A percentile compares a stretch with the other conserved stretches of the same genome.
These are phyloP conservation scores for Suillus lakei DNA, from an alignment of 768 basidiomycete species.

Conservation along the genomic window DNA sequence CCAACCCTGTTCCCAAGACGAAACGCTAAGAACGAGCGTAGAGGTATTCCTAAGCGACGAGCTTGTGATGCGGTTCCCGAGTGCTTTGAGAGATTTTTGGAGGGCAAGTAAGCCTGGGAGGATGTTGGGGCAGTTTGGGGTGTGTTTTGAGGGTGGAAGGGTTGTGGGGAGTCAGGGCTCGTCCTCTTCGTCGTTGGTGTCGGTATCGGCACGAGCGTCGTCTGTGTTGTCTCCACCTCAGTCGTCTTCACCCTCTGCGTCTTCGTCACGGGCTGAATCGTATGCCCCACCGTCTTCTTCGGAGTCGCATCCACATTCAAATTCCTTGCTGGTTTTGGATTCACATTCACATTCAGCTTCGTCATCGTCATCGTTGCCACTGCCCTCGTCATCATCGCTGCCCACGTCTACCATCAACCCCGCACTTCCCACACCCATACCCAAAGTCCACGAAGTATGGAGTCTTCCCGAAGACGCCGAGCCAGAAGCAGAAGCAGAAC, in stretches of 20 bases:
- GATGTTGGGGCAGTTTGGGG: slow-evolving; percentile 62
- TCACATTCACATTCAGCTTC: background rate
- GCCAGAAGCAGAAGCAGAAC: background rate
- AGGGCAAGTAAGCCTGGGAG: slow-evolving; percentile 51
- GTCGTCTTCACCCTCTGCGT: background rate
- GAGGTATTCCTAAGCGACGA: slow-evolving; percentile 67
- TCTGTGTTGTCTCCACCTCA: background rate
- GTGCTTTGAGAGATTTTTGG: slow-evolving; percentile 62
- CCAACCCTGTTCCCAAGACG: background rate
- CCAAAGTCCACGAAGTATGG: background rate
- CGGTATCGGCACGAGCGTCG: background rate
- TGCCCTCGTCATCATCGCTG: background rate
- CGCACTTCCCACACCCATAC: background rate
- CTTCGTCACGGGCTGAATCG: background rate
- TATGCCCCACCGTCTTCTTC: slow-evolving; percentile 18
- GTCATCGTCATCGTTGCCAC: slow-evolving; percentile 26
- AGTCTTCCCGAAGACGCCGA: background rate
- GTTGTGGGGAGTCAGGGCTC: slow-evolving; percentile 12
- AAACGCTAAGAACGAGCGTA: slow-evolving; percentile 29
- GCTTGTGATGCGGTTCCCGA: slow-evolving; percentile 66
- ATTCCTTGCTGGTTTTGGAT: background rate
- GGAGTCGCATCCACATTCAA: slow-evolving; percentile 21
- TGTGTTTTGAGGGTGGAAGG: slow-evolving; percentile 20
- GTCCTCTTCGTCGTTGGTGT: slow-evolving; percentile 7
- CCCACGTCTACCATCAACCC: background rate